A percentile compares a stretch with the other conserved stretches of the same genome.
These are phyloP conservation scores for Phytophthora citrophthora DNA, from an alignment of 352 stramenopile genomes.

Conservation along the genomic window DNA sequence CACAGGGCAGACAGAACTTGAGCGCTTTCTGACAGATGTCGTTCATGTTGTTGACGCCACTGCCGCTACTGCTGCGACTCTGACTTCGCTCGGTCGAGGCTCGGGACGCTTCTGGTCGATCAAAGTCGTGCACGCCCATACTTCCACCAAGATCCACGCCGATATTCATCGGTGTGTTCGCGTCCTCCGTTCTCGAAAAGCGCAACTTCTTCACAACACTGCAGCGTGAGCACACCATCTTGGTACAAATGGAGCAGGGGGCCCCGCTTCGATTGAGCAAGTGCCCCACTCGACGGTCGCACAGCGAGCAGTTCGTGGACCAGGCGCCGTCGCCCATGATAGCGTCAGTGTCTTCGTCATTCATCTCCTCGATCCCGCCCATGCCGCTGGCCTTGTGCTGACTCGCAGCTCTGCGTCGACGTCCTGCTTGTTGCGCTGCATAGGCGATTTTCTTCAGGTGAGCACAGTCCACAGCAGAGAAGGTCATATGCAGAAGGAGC, in stretches of 20 bases:
- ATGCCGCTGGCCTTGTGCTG: slow-evolving; percentile 27
- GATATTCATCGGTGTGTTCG: neutral
- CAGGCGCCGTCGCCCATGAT: slow-evolving; percentile 12
- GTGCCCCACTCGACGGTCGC: slow-evolving; percentile 36
- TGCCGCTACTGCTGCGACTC: slow-evolving; percentile 32
- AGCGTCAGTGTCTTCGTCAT: slow-evolving; percentile 25
- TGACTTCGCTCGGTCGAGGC: slow-evolving; percentile 35
- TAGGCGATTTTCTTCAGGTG: slow-evolving; percentile 70
- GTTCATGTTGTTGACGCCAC: slow-evolving; percentile 27
- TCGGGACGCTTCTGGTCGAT: slow-evolving; percentile 31
- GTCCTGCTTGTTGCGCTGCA: slow-evolving; percentile 48
- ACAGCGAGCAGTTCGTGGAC: slow-evolving; percentile 44
- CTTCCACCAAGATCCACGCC: slow-evolving; percentile 29
- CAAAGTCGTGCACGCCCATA: slow-evolving; percentile 34
- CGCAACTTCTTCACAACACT: slow-evolving; percentile 58
- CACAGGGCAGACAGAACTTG: slow-evolving; percentile 57
- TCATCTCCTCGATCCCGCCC: slow-evolving; percentile 40
- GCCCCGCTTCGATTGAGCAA: slow-evolving; percentile 41
- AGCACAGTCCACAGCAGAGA: slow-evolving; percentile 51
- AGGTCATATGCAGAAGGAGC: slow-evolving; percentile 45
- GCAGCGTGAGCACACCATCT: slow-evolving; percentile 55
- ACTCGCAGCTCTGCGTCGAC: slow-evolving; percentile 28
- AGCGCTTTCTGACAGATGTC: slow-evolving; percentile 52
- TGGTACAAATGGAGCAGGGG: slow-evolving; percentile 38
- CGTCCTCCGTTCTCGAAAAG: slow-evolving; percentile 39